phyloP scores from a whole-genome alignment of 2,329 filamentous ascomycete species.

The Hypoxylon rubiginosum region DNA sequence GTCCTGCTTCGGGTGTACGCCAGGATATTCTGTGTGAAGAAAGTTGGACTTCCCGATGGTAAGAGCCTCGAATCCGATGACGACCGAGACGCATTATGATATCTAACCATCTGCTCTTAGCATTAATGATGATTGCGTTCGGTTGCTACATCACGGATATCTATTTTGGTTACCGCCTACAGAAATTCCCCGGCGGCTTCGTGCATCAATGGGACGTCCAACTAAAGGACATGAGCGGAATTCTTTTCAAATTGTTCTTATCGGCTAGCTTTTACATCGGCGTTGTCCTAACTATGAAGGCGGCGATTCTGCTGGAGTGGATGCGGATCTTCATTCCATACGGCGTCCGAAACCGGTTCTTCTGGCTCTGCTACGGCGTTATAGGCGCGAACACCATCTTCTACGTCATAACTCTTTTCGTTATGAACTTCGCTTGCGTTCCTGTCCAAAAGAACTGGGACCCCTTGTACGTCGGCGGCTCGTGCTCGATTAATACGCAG shows the following conservation, averaged over 20 bases:
- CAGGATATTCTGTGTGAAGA: conserved; percentile 39
- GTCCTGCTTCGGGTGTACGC: conserved; percentile 40
- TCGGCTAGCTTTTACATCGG: conserved; percentile 37
- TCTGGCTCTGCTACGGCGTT: conserved; percentile 34
- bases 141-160: conserved; percentile 38
- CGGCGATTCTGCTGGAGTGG: conserved; percentile 40
- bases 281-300: conserved; percentile 33
- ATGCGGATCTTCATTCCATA: conserved; percentile 31
- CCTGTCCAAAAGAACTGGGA: conserved; percentile 39
- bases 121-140: conserved; percentile 33
- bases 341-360: conserved; percentile 36
- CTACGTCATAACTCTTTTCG: conserved; percentile 35
- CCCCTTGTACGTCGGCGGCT: conserved; percentile 28
- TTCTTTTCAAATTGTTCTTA: conserved; percentile 35
- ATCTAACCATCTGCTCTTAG: conserved; percentile 30
- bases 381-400: conserved; percentile 36
- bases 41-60: conserved; percentile 42
- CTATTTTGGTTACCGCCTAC: conserved; percentile 36
- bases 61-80: conserved; percentile 2
- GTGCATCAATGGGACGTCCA: conserved; percentile 46
- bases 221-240: conserved; percentile 28
- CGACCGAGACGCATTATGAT: neutral
- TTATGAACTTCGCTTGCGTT: conserved; percentile 35
- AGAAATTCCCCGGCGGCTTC: conserved; percentile 33
- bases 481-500: conserved; percentile 28